A percentile compares a stretch with the other conserved stretches of the same genome.
phyloP scores from a whole-genome alignment of 805 yeast species.

The Limtongia smithiae region DNA sequence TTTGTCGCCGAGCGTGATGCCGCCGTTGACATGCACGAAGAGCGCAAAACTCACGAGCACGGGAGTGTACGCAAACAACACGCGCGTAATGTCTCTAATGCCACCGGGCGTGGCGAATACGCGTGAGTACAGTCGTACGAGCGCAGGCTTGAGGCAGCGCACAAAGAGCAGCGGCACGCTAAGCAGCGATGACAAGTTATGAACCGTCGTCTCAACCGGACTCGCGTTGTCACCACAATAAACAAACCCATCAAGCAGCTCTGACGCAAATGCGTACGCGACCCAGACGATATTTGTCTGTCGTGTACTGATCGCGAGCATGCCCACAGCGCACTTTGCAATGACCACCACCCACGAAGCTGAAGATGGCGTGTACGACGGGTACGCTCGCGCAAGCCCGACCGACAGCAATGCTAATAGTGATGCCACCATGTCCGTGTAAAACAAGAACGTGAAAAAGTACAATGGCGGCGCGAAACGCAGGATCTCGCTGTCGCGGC shows the following conservation, averaged over 20 bases:
- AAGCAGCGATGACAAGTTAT: too few species aligned
- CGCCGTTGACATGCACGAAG: constrained; percentile 67
- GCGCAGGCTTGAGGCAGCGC: too few species aligned
- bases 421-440: constrained; percentile 93
- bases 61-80: constrained; percentile 4
- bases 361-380: not conserved
- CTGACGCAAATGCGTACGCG: constrained; percentile 8
- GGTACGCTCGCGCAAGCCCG: constrained; percentile 22
- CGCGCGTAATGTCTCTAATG: not conserved
- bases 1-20: constrained; percentile 89
- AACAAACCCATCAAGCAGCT: constrained; percentile 1
- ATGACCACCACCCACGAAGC: not conserved
- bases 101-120: too few species aligned
- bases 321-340: not conserved
- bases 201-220: too few species aligned
- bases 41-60: constrained; percentile 43
- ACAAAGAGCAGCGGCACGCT: too few species aligned
- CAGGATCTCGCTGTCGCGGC: constrained; percentile 4
- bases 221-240: constrained; percentile 6
- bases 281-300: constrained; percentile 93
- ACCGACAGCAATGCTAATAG: constrained; percentile 57
- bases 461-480: constrained; percentile 63
- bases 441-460: constrained; percentile 72
- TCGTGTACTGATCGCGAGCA: constrained; percentile 68
- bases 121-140: too few species aligned